These are phyloP conservation scores for Monascus purpureus DNA, from an alignment of 495 filamentous ascomycete genomes.

Conservation along the genomic window DNA sequence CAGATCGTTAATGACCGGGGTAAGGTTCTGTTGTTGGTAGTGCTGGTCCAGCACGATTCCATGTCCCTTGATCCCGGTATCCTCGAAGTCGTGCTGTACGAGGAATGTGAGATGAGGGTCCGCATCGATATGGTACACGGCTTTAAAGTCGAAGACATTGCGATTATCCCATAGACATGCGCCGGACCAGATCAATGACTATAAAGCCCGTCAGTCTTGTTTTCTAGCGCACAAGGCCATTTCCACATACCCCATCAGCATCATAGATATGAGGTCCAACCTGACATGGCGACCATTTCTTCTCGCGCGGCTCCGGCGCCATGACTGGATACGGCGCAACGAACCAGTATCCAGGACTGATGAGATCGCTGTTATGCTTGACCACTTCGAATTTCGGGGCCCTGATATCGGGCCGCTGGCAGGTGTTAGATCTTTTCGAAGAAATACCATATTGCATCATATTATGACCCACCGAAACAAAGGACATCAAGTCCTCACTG, in stretches of 20 bases:
- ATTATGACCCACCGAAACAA: background rate
- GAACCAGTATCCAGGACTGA: constrained; percentile 27
- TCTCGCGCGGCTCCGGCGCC: constrained; percentile 8
- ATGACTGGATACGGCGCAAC: constrained; percentile 27
- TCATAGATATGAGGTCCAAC: constrained; percentile 33
- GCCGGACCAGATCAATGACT: constrained; percentile 29
- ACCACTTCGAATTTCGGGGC: constrained; percentile 19
- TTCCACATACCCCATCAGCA: constrained; percentile 14
- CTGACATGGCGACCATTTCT: constrained; percentile 26
- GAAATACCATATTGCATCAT: background rate
- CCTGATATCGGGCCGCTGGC: constrained; percentile 15
- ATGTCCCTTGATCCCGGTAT: constrained; percentile 15
- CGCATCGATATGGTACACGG: constrained; percentile 21
- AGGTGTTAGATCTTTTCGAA: background rate
- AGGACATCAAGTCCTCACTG: background rate
- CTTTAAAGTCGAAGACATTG: constrained; percentile 28
- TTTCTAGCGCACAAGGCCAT: background rate
- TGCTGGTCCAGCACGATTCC: constrained; percentile 22
- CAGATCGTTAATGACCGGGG: constrained; percentile 24
- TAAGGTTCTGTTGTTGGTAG: constrained; percentile 21
- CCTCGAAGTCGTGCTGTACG: constrained; percentile 23
- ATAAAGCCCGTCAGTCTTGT: too few relatives aligned
- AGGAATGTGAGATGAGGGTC: constrained; percentile 33
- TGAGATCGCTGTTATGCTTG: constrained; percentile 12
- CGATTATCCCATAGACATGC: constrained; percentile 21